Evolutionary conservation across 495 filamentous ascomycete species (phyloP).

Genomic region (Neurospora sp.): DNA sequence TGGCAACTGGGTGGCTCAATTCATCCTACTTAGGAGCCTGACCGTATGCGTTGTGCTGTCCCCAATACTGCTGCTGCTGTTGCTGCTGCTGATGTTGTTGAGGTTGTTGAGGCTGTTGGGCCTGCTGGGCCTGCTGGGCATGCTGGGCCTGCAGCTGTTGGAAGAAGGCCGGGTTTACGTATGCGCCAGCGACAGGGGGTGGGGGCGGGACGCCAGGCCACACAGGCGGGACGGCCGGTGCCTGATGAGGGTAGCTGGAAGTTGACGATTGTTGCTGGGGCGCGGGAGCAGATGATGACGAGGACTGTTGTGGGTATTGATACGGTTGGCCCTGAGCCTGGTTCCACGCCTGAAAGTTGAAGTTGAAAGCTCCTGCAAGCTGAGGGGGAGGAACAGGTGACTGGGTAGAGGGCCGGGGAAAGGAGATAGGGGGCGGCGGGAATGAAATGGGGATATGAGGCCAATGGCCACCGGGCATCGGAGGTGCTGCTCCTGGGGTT

Average conservation of each 20-base stretch:
- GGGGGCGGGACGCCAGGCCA: slow-evolving; percentile 11
- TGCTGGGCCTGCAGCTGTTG: slow-evolving; percentile 19
- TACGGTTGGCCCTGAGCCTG: slow-evolving; percentile 8
- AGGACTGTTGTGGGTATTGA: slow-evolving; percentile 5
- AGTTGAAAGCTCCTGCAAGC: slow-evolving; percentile 7
- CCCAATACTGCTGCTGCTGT: slow-evolving; percentile 4
- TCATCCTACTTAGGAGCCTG: slow-evolving; percentile 1
- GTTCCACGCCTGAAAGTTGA: slow-evolving; percentile 12
- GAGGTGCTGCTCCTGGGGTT: background rate
- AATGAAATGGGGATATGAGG: background rate
- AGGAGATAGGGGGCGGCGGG: slow-evolving; percentile 4
- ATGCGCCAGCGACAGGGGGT: slow-evolving; percentile 36
- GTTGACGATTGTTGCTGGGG: background rate
- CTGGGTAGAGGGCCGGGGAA: slow-evolving; percentile 2
- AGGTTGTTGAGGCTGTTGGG: slow-evolving; percentile 18
- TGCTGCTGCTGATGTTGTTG: slow-evolving; percentile 24
- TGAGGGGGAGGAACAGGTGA: slow-evolving; percentile 1
- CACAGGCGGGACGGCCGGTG: background rate
- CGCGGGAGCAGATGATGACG: slow-evolving; percentile 2
- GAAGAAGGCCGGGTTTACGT: slow-evolving; percentile 60
- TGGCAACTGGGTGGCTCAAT: background rate
- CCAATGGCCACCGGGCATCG: slow-evolving; percentile 6
- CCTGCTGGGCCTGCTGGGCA: background rate
- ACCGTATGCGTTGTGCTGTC: slow-evolving; percentile 2
- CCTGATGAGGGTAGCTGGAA: slow-evolving; percentile 1